Evolutionary conservation across 2,329 filamentous ascomycete genomes (phyloP), one percentile per base, ranked within the genome.

Genomic region (Celoporthe dispersa): DNA sequence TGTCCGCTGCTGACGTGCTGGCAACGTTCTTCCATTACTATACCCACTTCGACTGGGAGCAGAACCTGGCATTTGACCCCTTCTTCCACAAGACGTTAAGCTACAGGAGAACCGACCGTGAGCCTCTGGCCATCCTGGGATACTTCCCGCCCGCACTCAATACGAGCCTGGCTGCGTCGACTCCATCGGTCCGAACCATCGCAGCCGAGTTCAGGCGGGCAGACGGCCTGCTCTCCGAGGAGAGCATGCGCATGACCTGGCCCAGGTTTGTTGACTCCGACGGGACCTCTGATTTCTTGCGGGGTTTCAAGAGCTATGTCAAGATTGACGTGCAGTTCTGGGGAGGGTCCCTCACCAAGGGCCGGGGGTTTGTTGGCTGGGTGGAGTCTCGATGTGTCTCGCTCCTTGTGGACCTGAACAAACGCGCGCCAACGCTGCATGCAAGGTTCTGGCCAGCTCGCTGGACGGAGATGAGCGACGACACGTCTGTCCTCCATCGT

Each of bases 291-390:
- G 82, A 85, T 3, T 92, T 92, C 72, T 75, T 91, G 7, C 73
- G 73, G 1, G 75, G 79, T 0, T 87, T 87, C 76, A 84, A 81
- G 68, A 85, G 80, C 66, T 92, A 89, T 74, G 78, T 89, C 69
- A 87, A 86, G 74, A 84, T 92, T 66, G 86, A 90, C 69, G 82
- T 88, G 1, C 87, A 90, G 62, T 92, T 90, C 77, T 92, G 90
- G 90, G 89, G 88, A 1, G 79, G 84, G 8, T 88, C 87, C 2
- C 78, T 84, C 1, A 79, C 83, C 1, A 87, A 85, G 67, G 87
- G 88, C 1, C 85, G 84, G 28, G 80, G 82, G 16, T 84, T 90
- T 63, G 79, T 91, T 0, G 87, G 87, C 14, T 91, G 89, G 89
- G 77, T 92, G 2, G 89, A 91, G 74, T 90, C 87, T 9, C 83